Evolutionary conservation across 164 flowering plant species (phyloP), one percentile per base, ranked within the genome.

Genomic region (Saururus chinensis): DNA sequence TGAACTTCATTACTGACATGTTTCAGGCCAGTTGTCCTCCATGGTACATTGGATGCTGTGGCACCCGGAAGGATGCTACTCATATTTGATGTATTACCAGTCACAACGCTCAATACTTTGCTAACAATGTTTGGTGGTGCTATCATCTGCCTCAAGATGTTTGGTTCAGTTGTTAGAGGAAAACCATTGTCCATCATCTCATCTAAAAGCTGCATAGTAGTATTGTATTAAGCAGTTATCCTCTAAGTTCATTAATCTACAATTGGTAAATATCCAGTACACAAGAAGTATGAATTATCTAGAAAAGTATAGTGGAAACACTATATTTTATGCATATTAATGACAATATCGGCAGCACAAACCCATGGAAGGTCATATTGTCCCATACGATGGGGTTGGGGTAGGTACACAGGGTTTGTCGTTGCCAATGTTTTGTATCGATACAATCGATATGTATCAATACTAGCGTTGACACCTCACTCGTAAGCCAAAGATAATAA

Each of bases 141-240:
- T 65, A 93, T 93, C 96, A 93, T 93, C 68, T 93, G 96, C 63
- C 87, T 81, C 45, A 93, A 73, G 59, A 93, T 87, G 77, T 87
- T 93, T 51, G 86, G 88, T 75, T 93, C 99, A 63, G 97, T 93
- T 37, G 96, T 93, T 53, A 93, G 85, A 62, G 99, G 99, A 75
- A 90, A 88, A 57, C 99, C 99, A 72, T 93, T 93, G 81, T 90
- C 99, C 71, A 93, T 93, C 99, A 93, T 90, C 85, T 93, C 99
- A 76, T 93, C 99, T 64, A 93, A 78, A 71, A 93, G 89, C 99
- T 93, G 89, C 82, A 82, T 10, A 70, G 60, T 60, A 45, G 56
- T 55, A 71, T 53, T 51, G 56, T 55, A 71, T 53, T 66, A 75
- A 64, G 65, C 9, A 45, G 49, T 42, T 42, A 42, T 42, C 49